Conservation (phyloP, 2,329 filamentous ascomycete species). For the Neopestalotiopsis rosae region DNA sequence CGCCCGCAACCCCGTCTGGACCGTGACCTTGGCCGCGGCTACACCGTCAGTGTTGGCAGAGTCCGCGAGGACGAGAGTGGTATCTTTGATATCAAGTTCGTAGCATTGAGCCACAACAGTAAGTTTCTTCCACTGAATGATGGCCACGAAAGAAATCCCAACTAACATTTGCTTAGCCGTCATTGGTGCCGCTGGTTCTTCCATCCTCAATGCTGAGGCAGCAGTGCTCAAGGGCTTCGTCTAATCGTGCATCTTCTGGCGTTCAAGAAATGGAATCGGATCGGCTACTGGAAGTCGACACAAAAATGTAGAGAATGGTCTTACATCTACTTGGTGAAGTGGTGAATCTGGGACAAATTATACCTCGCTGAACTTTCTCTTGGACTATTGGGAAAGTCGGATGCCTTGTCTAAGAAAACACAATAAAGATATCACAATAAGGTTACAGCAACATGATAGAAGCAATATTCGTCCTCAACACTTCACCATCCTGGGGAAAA, state of each 20-base stretch:
- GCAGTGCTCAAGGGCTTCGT: conserved; percentile 88
- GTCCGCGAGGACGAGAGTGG: conserved; percentile 85
- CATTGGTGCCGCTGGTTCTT: conserved; percentile 94
- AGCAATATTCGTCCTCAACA: no score
- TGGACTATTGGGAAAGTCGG: neutral
- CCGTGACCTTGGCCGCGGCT: conserved; percentile 82
- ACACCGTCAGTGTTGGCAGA: conserved; percentile 88
- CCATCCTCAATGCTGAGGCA: conserved; percentile 92
- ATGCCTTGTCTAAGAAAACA: neutral
- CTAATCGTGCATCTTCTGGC: conserved; percentile 41
- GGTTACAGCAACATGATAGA: no score
- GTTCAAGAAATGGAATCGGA: neutral
- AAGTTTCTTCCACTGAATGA: conserved; percentile 31
- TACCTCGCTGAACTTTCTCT: neutral
- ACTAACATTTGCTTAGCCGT: conserved; percentile 60
- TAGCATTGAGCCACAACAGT: conserved; percentile 84
- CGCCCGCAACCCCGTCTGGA: conserved; percentile 91
- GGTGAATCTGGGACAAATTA: neutral
- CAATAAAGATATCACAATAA: neutral
- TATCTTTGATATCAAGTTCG: conserved; percentile 95
- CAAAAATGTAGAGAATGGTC: neutral
- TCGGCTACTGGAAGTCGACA: neutral
- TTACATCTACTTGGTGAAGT: neutral
- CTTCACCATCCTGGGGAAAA: no score
- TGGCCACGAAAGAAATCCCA: neutral